Evolutionary conservation across 2,329 filamentous ascomycete species (phyloP).

Genomic region (Exophiala sideris): DNA sequence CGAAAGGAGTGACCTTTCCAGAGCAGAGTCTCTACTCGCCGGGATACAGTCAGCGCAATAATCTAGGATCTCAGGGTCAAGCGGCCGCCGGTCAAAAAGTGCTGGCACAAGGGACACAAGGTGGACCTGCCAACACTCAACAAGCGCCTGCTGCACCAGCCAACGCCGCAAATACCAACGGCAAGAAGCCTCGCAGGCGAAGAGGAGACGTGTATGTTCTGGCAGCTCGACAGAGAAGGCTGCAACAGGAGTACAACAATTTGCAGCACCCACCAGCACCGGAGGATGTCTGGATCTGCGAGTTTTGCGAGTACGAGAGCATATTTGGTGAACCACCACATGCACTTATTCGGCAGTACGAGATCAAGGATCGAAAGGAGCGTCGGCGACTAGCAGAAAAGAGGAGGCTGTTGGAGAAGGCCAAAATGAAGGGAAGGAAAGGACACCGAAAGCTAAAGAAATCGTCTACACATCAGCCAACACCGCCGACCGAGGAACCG

Average conservation of each 20-base stretch:
- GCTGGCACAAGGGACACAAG: constrained; percentile 51
- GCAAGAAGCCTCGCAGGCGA: constrained; percentile 63
- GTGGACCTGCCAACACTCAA: constrained; percentile 40
- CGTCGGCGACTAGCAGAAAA: constrained; percentile 84
- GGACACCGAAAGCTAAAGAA: constrained; percentile 50
- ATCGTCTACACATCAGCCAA: not conserved
- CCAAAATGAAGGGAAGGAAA: constrained; percentile 89
- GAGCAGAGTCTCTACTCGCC: constrained; percentile 48
- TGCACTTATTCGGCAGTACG: constrained; percentile 84
- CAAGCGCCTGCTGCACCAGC: constrained; percentile 31
- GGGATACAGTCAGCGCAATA: constrained; percentile 25
- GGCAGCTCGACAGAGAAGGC: constrained; percentile 73
- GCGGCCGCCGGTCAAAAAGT: constrained; percentile 36
- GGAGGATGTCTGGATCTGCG: constrained; percentile 89
- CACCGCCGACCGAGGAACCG: not conserved
- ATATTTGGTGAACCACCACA: constrained; percentile 87
- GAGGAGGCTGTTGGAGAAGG: constrained; percentile 79
- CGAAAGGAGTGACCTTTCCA: constrained; percentile 74
- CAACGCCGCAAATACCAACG: constrained; percentile 41
- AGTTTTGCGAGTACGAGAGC: constrained; percentile 95
- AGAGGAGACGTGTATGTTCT: constrained; percentile 67
- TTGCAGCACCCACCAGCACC: constrained; percentile 66
- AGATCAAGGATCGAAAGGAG: constrained; percentile 86
- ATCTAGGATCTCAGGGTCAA: constrained; percentile 27
- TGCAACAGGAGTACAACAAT: constrained; percentile 73